Percentiles rank a stretch among this genome's conserved stretches.
phyloP scores from a whole-genome alignment of 176 grass and related monocot genomes.

The Dactylis glomerata region DNA sequence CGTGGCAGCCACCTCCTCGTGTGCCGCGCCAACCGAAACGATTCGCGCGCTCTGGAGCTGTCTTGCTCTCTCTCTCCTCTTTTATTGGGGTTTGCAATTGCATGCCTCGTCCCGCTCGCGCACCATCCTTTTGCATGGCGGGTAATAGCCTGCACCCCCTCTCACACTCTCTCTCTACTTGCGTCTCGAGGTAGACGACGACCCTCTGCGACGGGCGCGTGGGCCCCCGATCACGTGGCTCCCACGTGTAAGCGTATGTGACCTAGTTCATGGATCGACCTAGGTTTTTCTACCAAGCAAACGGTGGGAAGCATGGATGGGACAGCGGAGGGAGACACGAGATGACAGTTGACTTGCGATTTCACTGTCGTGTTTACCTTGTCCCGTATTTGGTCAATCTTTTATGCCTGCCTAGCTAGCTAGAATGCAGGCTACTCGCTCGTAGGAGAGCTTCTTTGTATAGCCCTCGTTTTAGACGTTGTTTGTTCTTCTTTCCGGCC shows the following conservation, averaged over 20 bases:
- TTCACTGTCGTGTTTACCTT: background rate
- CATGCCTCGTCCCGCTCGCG: constrained; percentile 43
- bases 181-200: constrained; percentile 17
- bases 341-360: background rate
- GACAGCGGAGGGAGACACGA: background rate
- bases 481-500: background rate
- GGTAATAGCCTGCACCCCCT: constrained; percentile 47
- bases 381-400: background rate
- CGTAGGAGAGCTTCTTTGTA: background rate
- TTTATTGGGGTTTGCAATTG: constrained; percentile 51
- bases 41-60: background rate
- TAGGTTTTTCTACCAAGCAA: background rate
- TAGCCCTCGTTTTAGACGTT: background rate
- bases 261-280: background rate
- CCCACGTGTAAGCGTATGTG: constrained; percentile 23
- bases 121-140: constrained; percentile 63
- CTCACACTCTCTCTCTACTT: constrained; percentile 7
- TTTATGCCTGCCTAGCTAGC: background rate
- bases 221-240: background rate
- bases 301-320: background rate
- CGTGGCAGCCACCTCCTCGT: constrained; percentile 42
- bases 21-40: background rate
- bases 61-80: constrained; percentile 49
- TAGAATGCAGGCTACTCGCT: background rate
- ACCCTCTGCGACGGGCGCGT: background rate